These are phyloP conservation scores for Megacollybia platyphylla DNA, from an alignment of 1,284 basidiomycete genomes.

Conservation along the genomic window DNA sequence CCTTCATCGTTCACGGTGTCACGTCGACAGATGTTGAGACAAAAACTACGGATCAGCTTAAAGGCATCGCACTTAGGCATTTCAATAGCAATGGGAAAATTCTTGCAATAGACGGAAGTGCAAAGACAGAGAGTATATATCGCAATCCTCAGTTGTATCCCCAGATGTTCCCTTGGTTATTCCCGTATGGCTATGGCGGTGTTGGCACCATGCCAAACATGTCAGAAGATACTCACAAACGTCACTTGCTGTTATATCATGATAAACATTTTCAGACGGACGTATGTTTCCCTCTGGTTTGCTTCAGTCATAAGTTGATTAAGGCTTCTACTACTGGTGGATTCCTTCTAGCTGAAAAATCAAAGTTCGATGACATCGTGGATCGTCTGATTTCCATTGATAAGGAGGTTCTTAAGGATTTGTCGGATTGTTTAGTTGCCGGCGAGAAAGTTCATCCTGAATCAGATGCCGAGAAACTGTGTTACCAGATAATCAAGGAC, in stretches of 20 bases:
- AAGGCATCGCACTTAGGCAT: slow-evolving; percentile 7
- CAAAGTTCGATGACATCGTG: not conserved
- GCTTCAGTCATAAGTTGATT: slow-evolving; percentile 12
- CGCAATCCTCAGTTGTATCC: slow-evolving; percentile 20
- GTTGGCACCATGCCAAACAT: slow-evolving; percentile 11
- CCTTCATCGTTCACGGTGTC: slow-evolving; percentile 22
- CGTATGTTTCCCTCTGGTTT: slow-evolving; percentile 16
- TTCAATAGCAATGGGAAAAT: slow-evolving; percentile 10
- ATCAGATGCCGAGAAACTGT: slow-evolving; percentile 2
- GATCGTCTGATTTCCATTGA: not conserved
- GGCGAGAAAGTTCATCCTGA: slow-evolving; percentile 7
- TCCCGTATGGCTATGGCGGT: slow-evolving; percentile 22
- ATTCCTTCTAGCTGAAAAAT: not conserved
- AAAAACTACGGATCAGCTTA: no score
- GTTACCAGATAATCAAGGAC: slow-evolving; percentile 14
- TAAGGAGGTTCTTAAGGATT: not conserved
- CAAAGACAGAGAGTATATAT: slow-evolving; percentile 12
- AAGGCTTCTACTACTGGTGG: not conserved
- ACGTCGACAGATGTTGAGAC: slow-evolving; percentile 10
- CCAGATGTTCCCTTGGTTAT: slow-evolving; percentile 23
- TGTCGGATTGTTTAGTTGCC: not conserved
- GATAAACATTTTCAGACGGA: slow-evolving; percentile 25
- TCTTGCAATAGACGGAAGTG: slow-evolving; percentile 11
- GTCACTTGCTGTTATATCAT: slow-evolving; percentile 18
- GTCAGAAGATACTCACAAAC: slow-evolving; percentile 12